Percentiles rank a stretch among this genome's conserved stretches.
Conservation (phyloP, 257 asterid genomes). For the Eucommia ulmoides region DNA sequence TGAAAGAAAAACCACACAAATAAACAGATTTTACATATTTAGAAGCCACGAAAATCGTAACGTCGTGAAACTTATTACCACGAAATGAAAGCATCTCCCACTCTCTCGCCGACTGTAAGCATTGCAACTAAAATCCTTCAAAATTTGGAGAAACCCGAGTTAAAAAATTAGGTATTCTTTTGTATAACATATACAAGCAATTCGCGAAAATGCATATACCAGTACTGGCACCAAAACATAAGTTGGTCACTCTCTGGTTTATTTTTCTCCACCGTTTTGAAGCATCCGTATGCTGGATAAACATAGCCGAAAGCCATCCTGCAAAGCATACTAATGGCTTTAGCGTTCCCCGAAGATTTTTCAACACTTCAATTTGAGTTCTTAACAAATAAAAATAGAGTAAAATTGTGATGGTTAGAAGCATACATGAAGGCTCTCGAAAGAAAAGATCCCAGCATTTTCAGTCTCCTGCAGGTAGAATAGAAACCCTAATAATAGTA, state of each 20-base stretch:
- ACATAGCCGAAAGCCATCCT: slow-evolving; percentile 44
- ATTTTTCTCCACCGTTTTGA: slow-evolving; percentile 24
- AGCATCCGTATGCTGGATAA: slow-evolving; percentile 50
- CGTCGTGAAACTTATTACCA: slow-evolving; percentile 29
- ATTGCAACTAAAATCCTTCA: slow-evolving; percentile 38
- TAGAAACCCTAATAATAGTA: too few species aligned
- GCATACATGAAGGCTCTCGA: too few species aligned
- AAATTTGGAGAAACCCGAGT: background rate
- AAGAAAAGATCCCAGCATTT: too few species aligned
- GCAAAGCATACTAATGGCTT: too few species aligned
- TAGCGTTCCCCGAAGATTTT: too few species aligned
- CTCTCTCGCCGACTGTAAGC: slow-evolving; percentile 31
- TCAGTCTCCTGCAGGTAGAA: too few species aligned
- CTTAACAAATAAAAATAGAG: too few species aligned
- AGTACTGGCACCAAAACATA: slow-evolving; percentile 38
- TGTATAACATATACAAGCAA: too few species aligned
- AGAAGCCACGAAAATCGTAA: background rate
- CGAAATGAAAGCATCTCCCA: slow-evolving; percentile 29
- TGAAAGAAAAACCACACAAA: slow-evolving; percentile 6
- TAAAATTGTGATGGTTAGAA: too few species aligned
- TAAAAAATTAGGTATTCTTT: too few species aligned
- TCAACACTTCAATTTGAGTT: too few species aligned
- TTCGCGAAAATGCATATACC: too few species aligned
- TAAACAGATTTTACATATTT: background rate
- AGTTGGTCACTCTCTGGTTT: slow-evolving; percentile 31